These are phyloP conservation scores for Euphorbia celastroides DNA, from an alignment of 441 rosid genomes.

Conservation along the genomic window DNA sequence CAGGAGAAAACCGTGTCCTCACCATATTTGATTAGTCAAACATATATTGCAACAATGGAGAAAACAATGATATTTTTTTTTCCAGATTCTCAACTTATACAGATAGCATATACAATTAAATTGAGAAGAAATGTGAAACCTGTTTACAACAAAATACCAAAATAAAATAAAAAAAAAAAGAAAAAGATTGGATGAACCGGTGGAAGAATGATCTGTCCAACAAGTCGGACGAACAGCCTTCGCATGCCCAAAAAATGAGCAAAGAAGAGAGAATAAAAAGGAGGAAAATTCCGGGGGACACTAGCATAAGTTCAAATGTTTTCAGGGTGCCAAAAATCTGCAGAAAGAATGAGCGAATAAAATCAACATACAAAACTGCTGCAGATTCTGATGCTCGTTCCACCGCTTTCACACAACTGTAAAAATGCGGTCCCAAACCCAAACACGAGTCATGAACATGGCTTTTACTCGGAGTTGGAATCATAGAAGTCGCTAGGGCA, in stretches of 20 bases:
- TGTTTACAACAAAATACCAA: slow-evolving; percentile 8
- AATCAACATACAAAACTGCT: slow-evolving; percentile 24
- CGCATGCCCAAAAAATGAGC: slow-evolving; percentile 21
- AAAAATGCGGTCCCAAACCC: slow-evolving; percentile 18
- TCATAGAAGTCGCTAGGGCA: slow-evolving; percentile 95
- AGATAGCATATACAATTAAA: slow-evolving; percentile 37
- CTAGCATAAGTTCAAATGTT: slow-evolving; percentile 12
- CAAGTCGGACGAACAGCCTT: slow-evolving; percentile 13
- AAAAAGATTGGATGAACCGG: not conserved
- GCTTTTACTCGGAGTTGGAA: slow-evolving; percentile 61
- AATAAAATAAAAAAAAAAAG: not conserved
- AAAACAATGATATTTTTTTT: slow-evolving; percentile 11
- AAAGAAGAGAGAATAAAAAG: not conserved
- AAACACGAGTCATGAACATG: slow-evolving; percentile 8
- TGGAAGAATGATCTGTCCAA: slow-evolving; percentile 18
- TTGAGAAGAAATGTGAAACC: slow-evolving; percentile 22
- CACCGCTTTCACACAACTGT: slow-evolving; percentile 5
- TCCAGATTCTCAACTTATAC: slow-evolving; percentile 22
- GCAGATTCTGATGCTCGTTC: slow-evolving; percentile 21
- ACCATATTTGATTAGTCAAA: not conserved
- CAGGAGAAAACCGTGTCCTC: not conserved
- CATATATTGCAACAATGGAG: slow-evolving; percentile 25
- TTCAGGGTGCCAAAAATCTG: slow-evolving; percentile 22
- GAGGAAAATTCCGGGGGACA: slow-evolving; percentile 8
- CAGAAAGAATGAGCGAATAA: slow-evolving; percentile 43